Evolutionary conservation across 31 red algal species (phyloP).

Genomic region (Pterothamnion heteromorphum): DNA sequence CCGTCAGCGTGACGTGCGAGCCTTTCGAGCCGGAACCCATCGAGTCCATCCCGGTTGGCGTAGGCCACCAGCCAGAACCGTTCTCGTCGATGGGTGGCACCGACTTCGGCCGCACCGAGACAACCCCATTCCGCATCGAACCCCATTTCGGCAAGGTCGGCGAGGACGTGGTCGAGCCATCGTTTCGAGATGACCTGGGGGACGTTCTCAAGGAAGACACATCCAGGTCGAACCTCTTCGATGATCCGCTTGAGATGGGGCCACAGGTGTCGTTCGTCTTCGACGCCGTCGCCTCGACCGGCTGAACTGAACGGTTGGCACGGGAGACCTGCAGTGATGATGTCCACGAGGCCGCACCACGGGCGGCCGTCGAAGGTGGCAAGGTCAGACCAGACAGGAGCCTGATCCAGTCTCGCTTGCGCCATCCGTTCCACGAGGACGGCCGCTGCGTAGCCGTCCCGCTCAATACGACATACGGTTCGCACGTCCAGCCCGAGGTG

Average conservation of each 20-base stretch:
- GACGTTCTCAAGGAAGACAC: conserved; percentile 19
- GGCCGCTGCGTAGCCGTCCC: background rate
- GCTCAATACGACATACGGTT: background rate
- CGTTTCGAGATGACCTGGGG: background rate
- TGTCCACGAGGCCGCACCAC: background rate
- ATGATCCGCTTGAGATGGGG: background rate
- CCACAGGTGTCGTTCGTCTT: conserved; percentile 8
- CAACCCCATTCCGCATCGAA: conserved; percentile 25
- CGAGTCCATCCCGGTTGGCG: no score
- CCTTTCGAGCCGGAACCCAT: no score
- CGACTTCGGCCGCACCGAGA: background rate
- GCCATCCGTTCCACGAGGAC: background rate
- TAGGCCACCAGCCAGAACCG: conserved; percentile 24
- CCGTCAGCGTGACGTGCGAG: no score
- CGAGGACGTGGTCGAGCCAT: background rate
- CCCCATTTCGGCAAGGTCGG: conserved; percentile 34
- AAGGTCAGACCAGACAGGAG: conserved; percentile 25
- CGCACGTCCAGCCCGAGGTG: background rate
- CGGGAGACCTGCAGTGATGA: conserved; percentile 17
- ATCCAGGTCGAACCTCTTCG: conserved; percentile 18
- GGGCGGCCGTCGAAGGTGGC: background rate
- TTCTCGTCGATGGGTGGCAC: conserved; percentile 8
- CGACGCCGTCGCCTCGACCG: conserved; percentile 10
- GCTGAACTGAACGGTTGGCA: background rate
- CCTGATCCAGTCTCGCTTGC: background rate